Base-by-base conservation (phyloP, 2,329 filamentous ascomycete genomes). In the Grosmannia clavigera region DNA sequence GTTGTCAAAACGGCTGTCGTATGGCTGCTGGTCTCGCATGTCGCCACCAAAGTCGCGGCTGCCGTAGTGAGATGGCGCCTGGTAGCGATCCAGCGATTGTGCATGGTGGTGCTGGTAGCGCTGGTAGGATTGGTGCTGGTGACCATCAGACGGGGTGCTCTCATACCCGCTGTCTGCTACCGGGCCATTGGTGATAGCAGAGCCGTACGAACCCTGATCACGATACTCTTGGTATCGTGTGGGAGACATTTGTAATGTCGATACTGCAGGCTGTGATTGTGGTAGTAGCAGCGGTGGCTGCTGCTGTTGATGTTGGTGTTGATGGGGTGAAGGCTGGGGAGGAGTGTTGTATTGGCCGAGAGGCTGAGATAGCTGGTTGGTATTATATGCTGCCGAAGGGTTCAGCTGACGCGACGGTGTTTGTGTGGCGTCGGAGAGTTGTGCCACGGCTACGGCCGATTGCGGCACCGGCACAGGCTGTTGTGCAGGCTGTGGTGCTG, bases 81-180 rank as follows among this genome's bases (percentile, higher is more conserved):
- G 35, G 58, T 57, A 50, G 43, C 57, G 53, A 31, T 62, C 40
- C 35, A 38, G 25, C 56, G 60, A 16, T 48, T n/a, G 33, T 11
- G 16, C 31, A 5, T 55, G 52, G 16, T 55, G 19, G 4, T 38
- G 52, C 12, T 53, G 51, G 22, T 16, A 31, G 19, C 16, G 52
- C 14, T 38, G 52, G n/a, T 55, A 35, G 53, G n/a, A 25, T 35
- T 25, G 33, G 22, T 25, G 35, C 33, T 55, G 53, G 53, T 27
- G 14, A 54, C n/a, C n/a, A 27, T 54, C 11, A 1, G 71, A 71
- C 11, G 74, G 71, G 3, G 74, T 74, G 60, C 68, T 73, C 66
- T 82, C 81, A 64, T 85, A 82, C 12, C 77, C 67, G 56, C 72
- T 70, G 65, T 82, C 62, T 22, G 55, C 22, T 9, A 19, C 14